A percentile compares a stretch with the other conserved stretches of the same genome.
Conservation (phyloP, 805 yeast species). For the Saccharomycopsis oosterbeekiorum region DNA sequence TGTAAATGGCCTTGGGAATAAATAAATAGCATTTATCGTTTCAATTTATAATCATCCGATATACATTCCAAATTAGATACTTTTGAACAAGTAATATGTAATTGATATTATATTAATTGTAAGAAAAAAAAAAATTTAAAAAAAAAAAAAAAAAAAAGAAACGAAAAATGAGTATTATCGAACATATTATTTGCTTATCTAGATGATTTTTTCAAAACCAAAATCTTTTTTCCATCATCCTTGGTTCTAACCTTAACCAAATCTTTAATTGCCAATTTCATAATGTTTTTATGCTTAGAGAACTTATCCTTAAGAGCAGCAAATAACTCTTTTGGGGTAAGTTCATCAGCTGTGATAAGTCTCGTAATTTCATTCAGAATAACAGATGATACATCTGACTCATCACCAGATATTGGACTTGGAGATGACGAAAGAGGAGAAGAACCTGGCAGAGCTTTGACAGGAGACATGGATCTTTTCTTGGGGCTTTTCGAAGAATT, state of each 20-base stretch:
- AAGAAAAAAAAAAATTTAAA: background rate
- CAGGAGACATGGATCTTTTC: conserved; percentile 19
- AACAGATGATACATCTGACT: background rate
- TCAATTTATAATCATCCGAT: background rate
- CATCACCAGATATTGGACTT: conserved; percentile 5
- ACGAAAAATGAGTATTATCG: background rate
- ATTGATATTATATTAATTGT: background rate
- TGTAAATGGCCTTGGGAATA: conserved; percentile 31
- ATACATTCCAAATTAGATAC: background rate
- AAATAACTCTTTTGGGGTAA: conserved; percentile 55
- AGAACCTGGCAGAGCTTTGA: background rate
- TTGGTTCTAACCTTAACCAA: conserved; percentile 37
- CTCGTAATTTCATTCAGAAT: conserved; percentile 56
- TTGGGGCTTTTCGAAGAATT: conserved; percentile 7
- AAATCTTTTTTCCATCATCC: conserved; percentile 28
- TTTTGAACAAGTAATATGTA: background rate
- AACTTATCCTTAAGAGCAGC: conserved; percentile 52
- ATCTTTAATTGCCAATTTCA: conserved; percentile 48
- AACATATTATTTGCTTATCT: background rate
- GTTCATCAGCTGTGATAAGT: conserved; percentile 37
- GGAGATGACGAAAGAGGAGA: conserved; percentile 14
- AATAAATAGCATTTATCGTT: background rate
- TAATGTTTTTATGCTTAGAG: conserved; percentile 45
- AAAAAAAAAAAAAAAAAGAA: background rate
- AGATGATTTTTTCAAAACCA: conserved; percentile 10